These are phyloP conservation scores for Apocynum venetum DNA, from an alignment of 257 asterid genomes.

Conservation along the genomic window DNA sequence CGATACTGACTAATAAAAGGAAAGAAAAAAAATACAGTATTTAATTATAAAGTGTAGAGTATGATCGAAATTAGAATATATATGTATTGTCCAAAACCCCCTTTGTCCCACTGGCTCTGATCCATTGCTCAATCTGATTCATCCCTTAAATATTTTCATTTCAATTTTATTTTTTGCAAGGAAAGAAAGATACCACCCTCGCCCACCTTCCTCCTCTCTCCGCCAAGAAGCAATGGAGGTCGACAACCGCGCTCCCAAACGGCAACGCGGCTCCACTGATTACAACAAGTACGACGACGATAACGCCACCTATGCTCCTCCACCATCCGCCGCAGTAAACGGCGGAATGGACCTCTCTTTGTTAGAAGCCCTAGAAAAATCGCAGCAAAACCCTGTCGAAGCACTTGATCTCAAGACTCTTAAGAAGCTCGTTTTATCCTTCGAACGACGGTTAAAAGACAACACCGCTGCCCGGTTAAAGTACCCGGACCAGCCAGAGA, in stretches of 20 bases:
- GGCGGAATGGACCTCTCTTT: constrained; percentile 63
- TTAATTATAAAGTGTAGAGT: too few relatives aligned
- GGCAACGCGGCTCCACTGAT: constrained; percentile 47
- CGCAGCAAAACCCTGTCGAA: constrained; percentile 66
- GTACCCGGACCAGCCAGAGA: constrained; percentile 94
- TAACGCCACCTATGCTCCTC: constrained; percentile 24
- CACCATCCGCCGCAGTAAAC: constrained; percentile 18
- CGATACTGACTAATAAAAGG: too few relatives aligned
- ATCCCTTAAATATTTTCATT: too few relatives aligned
- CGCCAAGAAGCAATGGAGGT: constrained; percentile 14
- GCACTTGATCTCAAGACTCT: constrained; percentile 88
- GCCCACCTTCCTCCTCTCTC: background rate
- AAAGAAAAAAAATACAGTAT: too few relatives aligned
- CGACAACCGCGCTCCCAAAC: constrained; percentile 35
- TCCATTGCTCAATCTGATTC: too few relatives aligned
- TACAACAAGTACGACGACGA: constrained; percentile 18
- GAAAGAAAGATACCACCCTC: background rate
- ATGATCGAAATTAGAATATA: too few relatives aligned
- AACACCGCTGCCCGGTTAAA: constrained; percentile 91
- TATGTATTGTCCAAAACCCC: too few relatives aligned
- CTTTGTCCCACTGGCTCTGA: too few relatives aligned
- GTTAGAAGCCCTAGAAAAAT: constrained; percentile 85
- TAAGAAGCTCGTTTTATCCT: constrained; percentile 64
- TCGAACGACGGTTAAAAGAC: constrained; percentile 92
- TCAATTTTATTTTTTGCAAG: too few relatives aligned